These are phyloP conservation scores for Xylariaceae sp. DNA, from an alignment of 2,329 filamentous ascomycete genomes.

Conservation along the genomic window DNA sequence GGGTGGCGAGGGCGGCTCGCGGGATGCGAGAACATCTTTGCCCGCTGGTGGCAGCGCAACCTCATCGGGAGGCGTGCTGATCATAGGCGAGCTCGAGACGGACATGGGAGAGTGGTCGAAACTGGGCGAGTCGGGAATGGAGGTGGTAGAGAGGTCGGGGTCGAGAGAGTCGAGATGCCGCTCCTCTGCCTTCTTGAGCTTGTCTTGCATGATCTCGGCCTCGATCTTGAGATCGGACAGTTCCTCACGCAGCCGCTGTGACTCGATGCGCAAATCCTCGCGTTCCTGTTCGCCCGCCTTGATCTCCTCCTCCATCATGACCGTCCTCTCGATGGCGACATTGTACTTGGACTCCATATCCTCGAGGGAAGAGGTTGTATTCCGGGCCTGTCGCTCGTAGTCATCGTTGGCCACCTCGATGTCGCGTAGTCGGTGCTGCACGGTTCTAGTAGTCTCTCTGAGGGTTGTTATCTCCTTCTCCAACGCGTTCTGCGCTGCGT, in stretches of 20 bases:
- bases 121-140: constrained; percentile 58
- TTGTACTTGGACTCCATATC: constrained; percentile 98
- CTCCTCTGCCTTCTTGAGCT: constrained; percentile 65
- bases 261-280: constrained; percentile 80
- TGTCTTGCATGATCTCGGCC: constrained; percentile 88
- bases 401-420: constrained; percentile 98
- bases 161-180: constrained; percentile 48
- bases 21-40: constrained; percentile 54
- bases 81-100: constrained; percentile 85
- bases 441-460: constrained; percentile 72
- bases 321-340: constrained; percentile 80
- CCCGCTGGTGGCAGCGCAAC: constrained; percentile 44
- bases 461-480: constrained; percentile 95
- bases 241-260: constrained; percentile 83
- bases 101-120: constrained; percentile 73
- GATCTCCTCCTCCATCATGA: constrained; percentile 93
- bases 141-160: constrained; percentile 41
- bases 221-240: constrained; percentile 91
- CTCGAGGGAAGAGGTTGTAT: constrained; percentile 91
- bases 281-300: constrained; percentile 86
- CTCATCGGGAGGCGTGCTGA: constrained; percentile 79
- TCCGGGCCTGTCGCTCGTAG: constrained; percentile 90
- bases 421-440: constrained; percentile 80
- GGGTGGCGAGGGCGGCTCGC: constrained; percentile 86
- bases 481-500: constrained; percentile 71